Percentiles rank a stretch among this genome's conserved stretches.
These are phyloP conservation scores for Trichoderma polysporum DNA, from an alignment of 2,329 filamentous ascomycete species.

Conservation along the genomic window DNA sequence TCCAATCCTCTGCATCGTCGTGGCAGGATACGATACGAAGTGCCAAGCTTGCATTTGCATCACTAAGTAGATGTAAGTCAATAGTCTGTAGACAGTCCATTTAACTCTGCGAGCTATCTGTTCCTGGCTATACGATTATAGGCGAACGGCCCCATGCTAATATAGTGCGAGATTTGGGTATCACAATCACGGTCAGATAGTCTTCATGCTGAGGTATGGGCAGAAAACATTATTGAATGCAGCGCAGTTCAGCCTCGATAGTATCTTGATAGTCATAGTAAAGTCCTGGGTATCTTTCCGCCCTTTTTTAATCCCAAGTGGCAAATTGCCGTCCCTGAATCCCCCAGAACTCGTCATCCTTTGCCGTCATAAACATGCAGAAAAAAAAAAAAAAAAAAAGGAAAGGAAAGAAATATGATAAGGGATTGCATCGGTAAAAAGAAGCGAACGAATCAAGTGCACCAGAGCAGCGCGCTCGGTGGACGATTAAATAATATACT, in stretches of 20 bases:
- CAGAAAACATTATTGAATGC: neutral
- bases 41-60: neutral
- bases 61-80: neutral
- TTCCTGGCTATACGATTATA: neutral
- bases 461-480: conserved; percentile 1
- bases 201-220: too few species aligned
- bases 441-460: neutral
- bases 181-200: neutral
- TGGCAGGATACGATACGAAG: neutral
- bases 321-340: conserved; percentile 14
- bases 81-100: neutral
- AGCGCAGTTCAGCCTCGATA: neutral
- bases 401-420: neutral
- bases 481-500: conserved; percentile 18
- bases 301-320: neutral
- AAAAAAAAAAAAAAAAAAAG: neutral
- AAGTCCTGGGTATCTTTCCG: conserved; percentile 15
- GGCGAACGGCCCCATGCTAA: neutral
- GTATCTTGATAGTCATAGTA: conserved; percentile 7
- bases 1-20: neutral
- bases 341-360: conserved; percentile 10
- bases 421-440: neutral
- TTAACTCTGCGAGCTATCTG: neutral
- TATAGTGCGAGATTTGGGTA: neutral
- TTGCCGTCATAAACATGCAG: conserved; percentile 12